Evolutionary conservation across 179 eudicot genomes (phyloP).

Genomic region (Beta corolliflora): DNA sequence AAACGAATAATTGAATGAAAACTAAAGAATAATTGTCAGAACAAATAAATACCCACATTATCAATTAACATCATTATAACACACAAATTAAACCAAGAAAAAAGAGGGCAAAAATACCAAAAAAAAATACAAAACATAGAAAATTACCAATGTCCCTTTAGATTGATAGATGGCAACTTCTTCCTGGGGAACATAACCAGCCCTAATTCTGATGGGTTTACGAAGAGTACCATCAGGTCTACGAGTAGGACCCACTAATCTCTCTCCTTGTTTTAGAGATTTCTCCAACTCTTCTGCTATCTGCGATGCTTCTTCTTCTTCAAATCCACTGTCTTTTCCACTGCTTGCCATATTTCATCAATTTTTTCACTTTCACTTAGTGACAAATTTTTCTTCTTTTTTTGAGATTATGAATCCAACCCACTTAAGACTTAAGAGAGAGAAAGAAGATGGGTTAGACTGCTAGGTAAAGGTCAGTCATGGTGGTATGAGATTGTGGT

Average conservation of each 20-base stretch:
- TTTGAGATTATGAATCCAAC: not conserved
- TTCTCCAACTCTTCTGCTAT: conserved; percentile 50
- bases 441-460: no score
- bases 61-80: not conserved
- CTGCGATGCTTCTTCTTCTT: conserved; percentile 15
- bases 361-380: not conserved
- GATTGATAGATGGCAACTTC: conserved; percentile 94
- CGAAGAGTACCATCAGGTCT: conserved; percentile 91
- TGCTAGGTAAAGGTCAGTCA: not conserved
- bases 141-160: conserved; percentile 71
- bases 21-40: not conserved
- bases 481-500: not conserved
- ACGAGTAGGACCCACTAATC: conserved; percentile 81
- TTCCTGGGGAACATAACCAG: conserved; percentile 87
- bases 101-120: not conserved
- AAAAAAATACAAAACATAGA: not conserved
- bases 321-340: conserved; percentile 16
- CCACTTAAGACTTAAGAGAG: not conserved
- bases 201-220: conserved; percentile 74
- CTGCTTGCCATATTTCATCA: conserved; percentile 21
- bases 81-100: not conserved
- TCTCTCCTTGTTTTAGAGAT: conserved; percentile 93
- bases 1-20: not conserved
- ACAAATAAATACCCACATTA: not conserved
- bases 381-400: not conserved